Evolutionary conservation across 1,284 basidiomycete species (phyloP).

Genomic region (Lentinula novae-zelandiae): DNA sequence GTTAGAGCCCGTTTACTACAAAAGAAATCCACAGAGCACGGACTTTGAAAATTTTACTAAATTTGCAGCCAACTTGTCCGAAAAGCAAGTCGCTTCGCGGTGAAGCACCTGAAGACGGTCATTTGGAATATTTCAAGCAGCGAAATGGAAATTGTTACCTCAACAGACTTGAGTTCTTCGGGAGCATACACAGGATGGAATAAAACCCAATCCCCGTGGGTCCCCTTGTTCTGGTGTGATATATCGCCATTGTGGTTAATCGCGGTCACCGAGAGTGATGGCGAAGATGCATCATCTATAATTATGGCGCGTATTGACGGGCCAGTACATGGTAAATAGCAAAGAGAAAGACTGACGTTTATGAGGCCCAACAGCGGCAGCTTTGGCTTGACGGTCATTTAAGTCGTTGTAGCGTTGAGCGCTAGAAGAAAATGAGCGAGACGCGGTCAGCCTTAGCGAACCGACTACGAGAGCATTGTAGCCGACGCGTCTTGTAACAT

Average conservation of each 20-base stretch:
- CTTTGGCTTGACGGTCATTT: neutral
- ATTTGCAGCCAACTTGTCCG: constrained; percentile 69
- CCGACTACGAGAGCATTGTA: neutral
- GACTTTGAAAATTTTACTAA: constrained; percentile 61
- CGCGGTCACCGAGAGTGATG: neutral
- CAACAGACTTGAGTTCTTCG: constrained; percentile 77
- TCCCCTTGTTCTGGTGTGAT: neutral
- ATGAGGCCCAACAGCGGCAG: constrained; percentile 5
- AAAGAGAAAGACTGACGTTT: neutral
- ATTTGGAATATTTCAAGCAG: neutral
- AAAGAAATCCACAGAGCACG: constrained; percentile 6
- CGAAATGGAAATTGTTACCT: constrained; percentile 35
- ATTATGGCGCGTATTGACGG: neutral
- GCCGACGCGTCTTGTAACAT: neutral
- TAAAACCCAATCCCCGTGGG: constrained; percentile 70
- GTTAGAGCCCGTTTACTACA: neutral
- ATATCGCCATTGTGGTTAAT: neutral
- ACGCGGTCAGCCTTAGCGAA: neutral
- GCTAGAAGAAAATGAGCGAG: neutral
- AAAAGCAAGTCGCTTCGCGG: constrained; percentile 57
- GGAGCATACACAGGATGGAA: constrained; percentile 79
- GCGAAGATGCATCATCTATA: neutral
- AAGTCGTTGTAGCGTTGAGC: neutral
- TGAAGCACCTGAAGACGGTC: constrained; percentile 57
- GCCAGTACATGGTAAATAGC: neutral